Percentiles rank a stretch among this genome's conserved stretches.
phyloP scores from a whole-genome alignment of 176 grass and related monocot genomes.

The Phyllostachys edulis region DNA sequence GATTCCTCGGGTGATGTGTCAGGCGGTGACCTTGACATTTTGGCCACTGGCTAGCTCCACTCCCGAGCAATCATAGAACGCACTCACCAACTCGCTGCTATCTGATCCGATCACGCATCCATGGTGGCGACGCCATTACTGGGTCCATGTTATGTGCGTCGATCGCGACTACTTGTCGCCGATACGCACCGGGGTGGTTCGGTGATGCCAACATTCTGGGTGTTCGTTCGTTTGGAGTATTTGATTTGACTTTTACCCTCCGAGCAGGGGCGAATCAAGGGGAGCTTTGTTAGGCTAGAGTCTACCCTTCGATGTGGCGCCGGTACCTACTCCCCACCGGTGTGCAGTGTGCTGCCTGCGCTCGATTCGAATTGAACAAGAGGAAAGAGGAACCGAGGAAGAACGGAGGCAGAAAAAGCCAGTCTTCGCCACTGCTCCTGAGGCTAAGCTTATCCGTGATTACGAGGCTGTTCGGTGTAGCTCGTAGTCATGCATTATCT shows the following conservation, averaged over 20 bases:
- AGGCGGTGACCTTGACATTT: slow-evolving; percentile 4
- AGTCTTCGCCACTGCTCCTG: too few species aligned
- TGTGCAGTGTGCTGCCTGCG: too few species aligned
- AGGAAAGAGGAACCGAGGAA: too few species aligned
- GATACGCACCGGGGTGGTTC: not conserved
- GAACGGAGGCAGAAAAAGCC: too few species aligned
- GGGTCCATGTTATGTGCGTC: not conserved
- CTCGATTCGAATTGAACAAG: too few species aligned
- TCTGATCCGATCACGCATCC: not conserved
- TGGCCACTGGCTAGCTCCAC: not conserved
- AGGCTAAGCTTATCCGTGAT: not conserved
- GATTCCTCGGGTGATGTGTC: slow-evolving; percentile 12
- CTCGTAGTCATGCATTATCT: not conserved
- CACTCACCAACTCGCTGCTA: not conserved
- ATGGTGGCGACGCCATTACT: slow-evolving; percentile 18
- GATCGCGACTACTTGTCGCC: not conserved
- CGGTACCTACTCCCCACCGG: too few species aligned
- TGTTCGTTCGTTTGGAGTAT: not conserved
- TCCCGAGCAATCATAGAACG: slow-evolving; percentile 24
- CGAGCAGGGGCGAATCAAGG: too few species aligned
- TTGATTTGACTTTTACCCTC: too few species aligned
- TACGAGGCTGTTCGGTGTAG: not conserved
- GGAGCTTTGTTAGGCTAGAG: too few species aligned
- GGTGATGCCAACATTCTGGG: not conserved
- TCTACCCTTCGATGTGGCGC: too few species aligned